Evolutionary conservation across 208 protist genomes (phyloP), one percentile per base, ranked within the genome.

Genomic region (Naegleria lovaniensis): DNA sequence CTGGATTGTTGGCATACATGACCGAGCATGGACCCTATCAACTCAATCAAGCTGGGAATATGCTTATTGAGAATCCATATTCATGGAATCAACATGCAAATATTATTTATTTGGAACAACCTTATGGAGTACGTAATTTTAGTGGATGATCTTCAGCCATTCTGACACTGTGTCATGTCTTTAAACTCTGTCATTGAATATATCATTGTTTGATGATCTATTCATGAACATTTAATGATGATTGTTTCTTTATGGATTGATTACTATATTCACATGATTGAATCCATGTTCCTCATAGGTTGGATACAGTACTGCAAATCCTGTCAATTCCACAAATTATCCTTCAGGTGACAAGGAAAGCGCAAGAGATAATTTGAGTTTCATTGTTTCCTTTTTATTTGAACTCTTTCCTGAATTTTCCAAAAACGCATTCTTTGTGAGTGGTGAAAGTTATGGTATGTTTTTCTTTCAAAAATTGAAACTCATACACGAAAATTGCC

Each of bases 21-120:
- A 67, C 55, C 3, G 55, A 67, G 22, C 11, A 67, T 67, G 55
- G 55, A 22, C 55, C 55, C 11, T 67, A 29, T 29, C 55, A 29
- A 15, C 22, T 67, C 22, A 67, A 15, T 3, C 55, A 15, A 67
- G 11, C 55, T 29, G 55, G 55, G 19, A 67, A 67, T 67, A 29
- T 29, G 22, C 11, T 67, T 19, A 67, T 67, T 67, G 55, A 67
- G 55, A 67, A 67, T 67, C 55, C 55, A 67, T 29, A 67, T 67
- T 67, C 55, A 67, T 67, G 55, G 55, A 67, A 67, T 67, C 55
- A 67, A 67, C 55, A 67, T 22, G 55, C 55, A 29, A 67, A 67
- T 67, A 67, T 67, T 67, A 67, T 67, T 67, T 67, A 67, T 67
- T 67, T 67, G 55, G 55, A 67, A 67, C 55, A 67, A 67, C 55